Conservation (phyloP, 73 alveolate species). For the Breviolum minutum region DNA sequence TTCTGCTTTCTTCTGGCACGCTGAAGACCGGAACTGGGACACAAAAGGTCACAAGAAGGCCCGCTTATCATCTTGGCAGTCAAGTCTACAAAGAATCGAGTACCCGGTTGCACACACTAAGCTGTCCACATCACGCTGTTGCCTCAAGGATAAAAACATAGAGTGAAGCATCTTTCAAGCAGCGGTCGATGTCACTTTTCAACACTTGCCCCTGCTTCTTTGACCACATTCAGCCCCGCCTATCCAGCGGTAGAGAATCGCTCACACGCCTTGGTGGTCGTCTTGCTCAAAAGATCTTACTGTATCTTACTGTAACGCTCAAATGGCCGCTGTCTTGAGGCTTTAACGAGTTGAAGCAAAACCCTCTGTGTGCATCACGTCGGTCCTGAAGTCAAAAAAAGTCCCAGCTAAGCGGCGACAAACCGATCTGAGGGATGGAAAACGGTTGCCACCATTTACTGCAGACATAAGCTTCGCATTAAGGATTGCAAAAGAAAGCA, state of each 20-base stretch:
- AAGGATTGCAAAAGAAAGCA: no score
- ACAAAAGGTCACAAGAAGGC: neutral
- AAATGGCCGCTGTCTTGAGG: neutral
- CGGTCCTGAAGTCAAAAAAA: slow-evolving; percentile 39
- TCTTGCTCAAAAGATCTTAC: neutral
- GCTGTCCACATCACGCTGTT: slow-evolving; percentile 10
- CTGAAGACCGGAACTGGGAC: slow-evolving; percentile 50
- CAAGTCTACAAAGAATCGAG: neutral
- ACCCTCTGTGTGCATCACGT: slow-evolving; percentile 80
- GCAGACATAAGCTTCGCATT: no score
- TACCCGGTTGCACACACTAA: neutral
- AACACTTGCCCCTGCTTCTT: neutral
- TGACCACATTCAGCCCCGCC: neutral
- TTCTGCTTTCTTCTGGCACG: slow-evolving; percentile 64
- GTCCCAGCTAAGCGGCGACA: no score
- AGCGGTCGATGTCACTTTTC: neutral
- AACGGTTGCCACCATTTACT: no score
- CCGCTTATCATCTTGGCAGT: no score
- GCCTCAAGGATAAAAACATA: neutral
- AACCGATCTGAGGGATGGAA: no score
- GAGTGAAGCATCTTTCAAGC: no score
- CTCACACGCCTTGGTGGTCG: slow-evolving; percentile 44
- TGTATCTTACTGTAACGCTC: no score
- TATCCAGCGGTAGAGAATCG: slow-evolving; percentile 63
- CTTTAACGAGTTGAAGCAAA: slow-evolving; percentile 67